Evolutionary conservation across 192 early-diverging fungal species (phyloP).

Genomic region (Linnemannia exigua): DNA sequence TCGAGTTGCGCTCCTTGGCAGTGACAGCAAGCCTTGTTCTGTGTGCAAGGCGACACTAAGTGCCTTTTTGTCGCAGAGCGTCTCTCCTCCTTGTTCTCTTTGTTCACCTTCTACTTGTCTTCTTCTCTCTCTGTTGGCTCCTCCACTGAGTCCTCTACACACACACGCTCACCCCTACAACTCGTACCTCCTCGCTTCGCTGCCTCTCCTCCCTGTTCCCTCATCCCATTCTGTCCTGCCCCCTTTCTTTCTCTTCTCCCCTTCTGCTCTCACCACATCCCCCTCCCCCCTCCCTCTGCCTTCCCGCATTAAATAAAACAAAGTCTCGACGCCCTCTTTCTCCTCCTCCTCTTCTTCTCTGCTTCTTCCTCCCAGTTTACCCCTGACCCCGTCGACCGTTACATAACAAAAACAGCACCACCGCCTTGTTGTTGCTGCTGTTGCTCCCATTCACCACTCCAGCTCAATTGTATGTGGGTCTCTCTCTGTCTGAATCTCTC

Average conservation of each 20-base stretch:
- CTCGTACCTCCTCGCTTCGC: too few species aligned
- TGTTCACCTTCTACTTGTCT: too few species aligned
- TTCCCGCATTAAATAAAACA: neutral
- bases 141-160: too few species aligned
- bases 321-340: neutral
- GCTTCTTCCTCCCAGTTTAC: neutral
- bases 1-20: too few species aligned
- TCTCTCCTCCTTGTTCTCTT: too few species aligned
- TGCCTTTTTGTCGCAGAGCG: too few species aligned
- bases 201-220: neutral
- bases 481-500: neutral
- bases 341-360: neutral
- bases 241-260: neutral
- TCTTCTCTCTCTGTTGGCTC: neutral
- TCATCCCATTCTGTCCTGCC: neutral
- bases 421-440: neutral
- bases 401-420: neutral
- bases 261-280: neutral
- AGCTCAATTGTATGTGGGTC: neutral
- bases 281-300: neutral
- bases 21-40: too few species aligned
- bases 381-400: constrained; percentile 13
- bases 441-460: neutral
- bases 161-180: neutral
- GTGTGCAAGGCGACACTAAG: too few species aligned